A percentile compares a stretch with the other conserved stretches of the same genome.
Evolutionary conservation across 257 asterid species (phyloP).

Genomic region (Buddleja alternifolia): DNA sequence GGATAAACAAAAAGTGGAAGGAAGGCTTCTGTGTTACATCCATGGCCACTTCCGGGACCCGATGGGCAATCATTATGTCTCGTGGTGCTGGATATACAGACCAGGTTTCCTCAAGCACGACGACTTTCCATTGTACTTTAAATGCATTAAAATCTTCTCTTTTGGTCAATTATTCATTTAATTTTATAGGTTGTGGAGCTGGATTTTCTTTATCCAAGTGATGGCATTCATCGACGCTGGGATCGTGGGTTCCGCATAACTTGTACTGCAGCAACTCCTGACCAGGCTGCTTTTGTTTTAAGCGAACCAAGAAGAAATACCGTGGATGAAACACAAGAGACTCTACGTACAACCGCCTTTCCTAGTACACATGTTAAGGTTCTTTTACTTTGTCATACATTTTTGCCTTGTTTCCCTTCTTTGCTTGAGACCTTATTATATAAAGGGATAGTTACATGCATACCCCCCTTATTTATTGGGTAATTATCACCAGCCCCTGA

Average conservation of each 20-base stretch:
- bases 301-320: constrained; percentile 71
- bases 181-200: constrained; percentile 72
- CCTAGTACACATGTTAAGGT: constrained; percentile 84
- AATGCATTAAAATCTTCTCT: neutral
- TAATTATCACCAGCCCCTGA: no score
- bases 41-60: constrained; percentile 82
- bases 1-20: constrained; percentile 95
- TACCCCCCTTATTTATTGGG: no score
- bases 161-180: neutral
- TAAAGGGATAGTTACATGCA: no score
- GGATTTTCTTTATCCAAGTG: constrained; percentile 88
- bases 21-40: constrained; percentile 82
- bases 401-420: neutral
- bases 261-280: constrained; percentile 74
- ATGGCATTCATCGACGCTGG: constrained; percentile 88
- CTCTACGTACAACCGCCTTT: constrained; percentile 82
- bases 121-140: neutral
- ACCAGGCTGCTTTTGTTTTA: constrained; percentile 73
- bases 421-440: neutral
- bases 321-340: constrained; percentile 82
- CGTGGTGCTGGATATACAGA: constrained; percentile 76
- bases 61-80: constrained; percentile 90
- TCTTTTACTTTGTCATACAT: neutral
- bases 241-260: constrained; percentile 79
- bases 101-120: constrained; percentile 54